Base-by-base conservation (phyloP, 768 basidiomycete genomes). In the Porpolomopsis calyptriformis region DNA sequence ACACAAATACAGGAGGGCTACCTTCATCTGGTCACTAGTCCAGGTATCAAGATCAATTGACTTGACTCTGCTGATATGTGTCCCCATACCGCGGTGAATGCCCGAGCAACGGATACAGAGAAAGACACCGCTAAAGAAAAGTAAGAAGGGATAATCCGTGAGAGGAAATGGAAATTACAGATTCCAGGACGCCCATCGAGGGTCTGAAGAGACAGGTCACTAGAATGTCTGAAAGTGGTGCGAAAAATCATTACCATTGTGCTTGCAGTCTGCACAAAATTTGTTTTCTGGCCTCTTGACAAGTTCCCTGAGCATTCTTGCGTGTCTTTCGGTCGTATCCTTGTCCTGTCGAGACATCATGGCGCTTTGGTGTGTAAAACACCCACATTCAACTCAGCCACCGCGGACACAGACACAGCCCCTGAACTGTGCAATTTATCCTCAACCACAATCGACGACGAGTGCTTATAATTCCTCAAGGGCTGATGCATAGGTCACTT, bases 141-240 rank as follows among this genome's bases (percentile, higher is more conserved):
- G 46, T 24, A 27, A 14, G 5, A 42, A 31, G 9, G 19, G 48
- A 14, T 4, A 25, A 23, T 31, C 7, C 44, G 11, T 49, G 38
- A 27, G 20, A 19, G 24, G 41, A 16, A 11, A 26, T n/a, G 16
- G 23, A 18, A 18, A 6, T 53, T 59, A 90, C 86, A 97, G 64
- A 62, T 97, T 98, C 86, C 92, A 96, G 6, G 90, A 91, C 35
- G 94, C 94, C 94, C 94, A 99, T 55, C 94, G 76, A 36, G 94
- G 89, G 72, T 98, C 93, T 96, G 53, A 37, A 48, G 4, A 40
- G 29, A 26, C 19, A 16, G 4, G 14, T 41, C 19, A 29, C n/a
- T 22, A 12, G 31, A 24, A 29, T n/a, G 19, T 3, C 18, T 34
- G 20, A 35, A 23, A 12, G 24, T 22, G 27, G 4, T 7, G 6